Conservation (phyloP, 2,329 filamentous ascomycete genomes). For the Beauveria sp. region DNA sequence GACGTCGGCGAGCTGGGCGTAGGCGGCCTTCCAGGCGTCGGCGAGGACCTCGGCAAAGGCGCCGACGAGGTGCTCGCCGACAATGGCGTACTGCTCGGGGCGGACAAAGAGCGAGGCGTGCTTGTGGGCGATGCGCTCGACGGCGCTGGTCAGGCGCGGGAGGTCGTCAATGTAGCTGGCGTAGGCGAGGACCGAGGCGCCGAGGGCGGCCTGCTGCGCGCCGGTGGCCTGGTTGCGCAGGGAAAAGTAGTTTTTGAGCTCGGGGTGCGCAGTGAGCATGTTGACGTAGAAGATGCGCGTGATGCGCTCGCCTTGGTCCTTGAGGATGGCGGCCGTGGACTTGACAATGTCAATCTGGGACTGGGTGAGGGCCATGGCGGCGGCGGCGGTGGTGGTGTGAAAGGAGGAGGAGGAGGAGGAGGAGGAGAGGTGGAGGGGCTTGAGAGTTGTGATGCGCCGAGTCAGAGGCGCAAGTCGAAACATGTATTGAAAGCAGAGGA, state of each 20-base stretch:
- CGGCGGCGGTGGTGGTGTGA: not conserved
- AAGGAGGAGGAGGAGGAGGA: not conserved
- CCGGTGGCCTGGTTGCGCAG: conserved; percentile 59
- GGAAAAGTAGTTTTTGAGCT: conserved; percentile 65
- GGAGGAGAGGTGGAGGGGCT: not conserved
- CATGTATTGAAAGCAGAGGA: not conserved
- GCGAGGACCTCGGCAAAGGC: conserved; percentile 61
- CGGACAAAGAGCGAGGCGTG: conserved; percentile 64
- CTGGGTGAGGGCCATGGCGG: conserved; percentile 46
- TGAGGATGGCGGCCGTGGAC: conserved; percentile 65
- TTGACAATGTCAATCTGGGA: conserved; percentile 66
- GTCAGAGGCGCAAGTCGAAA: not conserved
- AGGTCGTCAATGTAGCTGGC: conserved; percentile 66
- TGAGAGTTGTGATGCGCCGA: not conserved
- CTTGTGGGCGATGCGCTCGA: conserved; percentile 69
- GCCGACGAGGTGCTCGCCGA: conserved; percentile 59
- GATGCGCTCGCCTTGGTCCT: conserved; percentile 60
- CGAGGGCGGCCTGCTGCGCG: conserved; percentile 62
- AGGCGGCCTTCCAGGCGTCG: conserved; percentile 65
- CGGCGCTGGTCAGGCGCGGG: conserved; percentile 44
- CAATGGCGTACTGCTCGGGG: conserved; percentile 62
- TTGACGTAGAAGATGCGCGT: conserved; percentile 66
- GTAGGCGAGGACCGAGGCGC: conserved; percentile 62
- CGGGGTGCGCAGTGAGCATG: conserved; percentile 56
- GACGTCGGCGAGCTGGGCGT: conserved; percentile 61